Evolutionary conservation across 1,284 basidiomycete genomes (phyloP).

Genomic region (Trichosporon sp.): DNA sequence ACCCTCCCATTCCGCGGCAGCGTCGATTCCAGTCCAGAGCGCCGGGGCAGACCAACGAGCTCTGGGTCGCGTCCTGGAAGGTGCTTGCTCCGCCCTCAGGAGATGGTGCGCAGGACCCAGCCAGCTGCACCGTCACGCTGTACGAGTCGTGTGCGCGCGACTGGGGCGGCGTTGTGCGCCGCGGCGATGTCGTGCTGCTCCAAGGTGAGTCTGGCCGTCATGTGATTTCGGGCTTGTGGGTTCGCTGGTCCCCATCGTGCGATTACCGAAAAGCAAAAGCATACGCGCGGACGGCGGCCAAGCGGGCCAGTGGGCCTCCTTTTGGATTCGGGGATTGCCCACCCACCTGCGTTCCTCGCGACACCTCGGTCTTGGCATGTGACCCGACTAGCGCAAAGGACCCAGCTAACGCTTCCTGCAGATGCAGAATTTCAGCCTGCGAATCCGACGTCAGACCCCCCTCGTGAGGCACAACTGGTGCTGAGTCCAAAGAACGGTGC

Average conservation of each 20-base stretch:
- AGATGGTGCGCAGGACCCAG: slow-evolving; percentile 22
- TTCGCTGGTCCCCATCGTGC: no score
- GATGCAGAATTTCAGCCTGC: slow-evolving; percentile 39
- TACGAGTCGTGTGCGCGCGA: slow-evolving; percentile 46
- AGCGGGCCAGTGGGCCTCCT: no score
- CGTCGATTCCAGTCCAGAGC: slow-evolving; percentile 26
- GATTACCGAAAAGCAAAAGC: no score
- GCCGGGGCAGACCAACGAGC: slow-evolving; percentile 30
- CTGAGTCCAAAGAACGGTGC: slow-evolving; percentile 30
- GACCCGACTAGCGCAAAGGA: no score
- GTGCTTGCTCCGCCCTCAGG: slow-evolving; percentile 34
- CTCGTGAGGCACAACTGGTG: slow-evolving; percentile 36
- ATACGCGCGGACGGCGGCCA: no score
- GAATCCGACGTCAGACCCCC: slow-evolving; percentile 25
- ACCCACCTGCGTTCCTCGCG: no score
- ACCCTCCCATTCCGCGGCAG: slow-evolving; percentile 29
- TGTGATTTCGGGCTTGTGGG: no score
- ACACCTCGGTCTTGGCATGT: no score
- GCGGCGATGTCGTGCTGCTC: slow-evolving; percentile 49
- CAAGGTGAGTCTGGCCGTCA: slow-evolving; percentile 40
- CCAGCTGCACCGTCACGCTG: slow-evolving; percentile 43
- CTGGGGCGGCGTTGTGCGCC: slow-evolving; percentile 40
- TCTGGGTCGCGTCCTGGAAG: slow-evolving; percentile 47
- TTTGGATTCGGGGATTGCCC: no score
- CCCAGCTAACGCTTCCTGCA: slow-evolving; percentile 23